Evolutionary conservation across 2,329 filamentous ascomycete species (phyloP).

Genomic region (Aotearoamyces nothofagi): DNA sequence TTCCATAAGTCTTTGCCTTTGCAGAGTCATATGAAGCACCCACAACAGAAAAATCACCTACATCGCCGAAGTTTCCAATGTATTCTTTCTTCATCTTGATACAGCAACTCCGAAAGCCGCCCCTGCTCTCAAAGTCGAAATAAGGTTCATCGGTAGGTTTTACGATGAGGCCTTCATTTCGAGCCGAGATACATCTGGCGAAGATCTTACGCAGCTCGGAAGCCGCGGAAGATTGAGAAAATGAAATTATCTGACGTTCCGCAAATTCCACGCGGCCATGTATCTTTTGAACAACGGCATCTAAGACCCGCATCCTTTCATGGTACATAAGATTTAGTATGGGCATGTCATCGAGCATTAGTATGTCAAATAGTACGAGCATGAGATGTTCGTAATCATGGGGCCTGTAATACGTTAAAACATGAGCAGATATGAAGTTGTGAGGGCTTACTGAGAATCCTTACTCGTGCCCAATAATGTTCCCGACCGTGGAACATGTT

Average conservation of each 20-base stretch:
- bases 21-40: conserved; percentile 57
- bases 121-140: conserved; percentile 36
- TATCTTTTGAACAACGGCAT: conserved; percentile 33
- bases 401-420: conserved; percentile 22
- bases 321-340: conserved; percentile 22
- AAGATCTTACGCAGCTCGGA: conserved; percentile 47
- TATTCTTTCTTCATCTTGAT: conserved; percentile 89
- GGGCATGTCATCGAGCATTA: conserved; percentile 37
- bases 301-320: conserved; percentile 30
- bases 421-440: not conserved
- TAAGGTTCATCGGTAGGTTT: conserved; percentile 68
- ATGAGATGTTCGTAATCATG: conserved; percentile 39
- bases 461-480: not conserved
- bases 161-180: conserved; percentile 66
- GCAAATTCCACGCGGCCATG: conserved; percentile 53
- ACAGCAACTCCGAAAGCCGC: conserved; percentile 27
- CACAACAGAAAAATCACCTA: conserved; percentile 69
- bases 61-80: conserved; percentile 60
- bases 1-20: conserved; percentile 38
- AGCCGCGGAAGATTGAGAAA: conserved; percentile 34
- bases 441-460: not conserved
- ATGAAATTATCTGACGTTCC: conserved; percentile 52
- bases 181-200: conserved; percentile 45
- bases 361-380: conserved; percentile 44
- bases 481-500: conserved; percentile 43